Percentiles rank a stretch among this genome's conserved stretches.
Conservation (phyloP, 2,329 filamentous ascomycete genomes). For the Xylariaceae sp. region DNA sequence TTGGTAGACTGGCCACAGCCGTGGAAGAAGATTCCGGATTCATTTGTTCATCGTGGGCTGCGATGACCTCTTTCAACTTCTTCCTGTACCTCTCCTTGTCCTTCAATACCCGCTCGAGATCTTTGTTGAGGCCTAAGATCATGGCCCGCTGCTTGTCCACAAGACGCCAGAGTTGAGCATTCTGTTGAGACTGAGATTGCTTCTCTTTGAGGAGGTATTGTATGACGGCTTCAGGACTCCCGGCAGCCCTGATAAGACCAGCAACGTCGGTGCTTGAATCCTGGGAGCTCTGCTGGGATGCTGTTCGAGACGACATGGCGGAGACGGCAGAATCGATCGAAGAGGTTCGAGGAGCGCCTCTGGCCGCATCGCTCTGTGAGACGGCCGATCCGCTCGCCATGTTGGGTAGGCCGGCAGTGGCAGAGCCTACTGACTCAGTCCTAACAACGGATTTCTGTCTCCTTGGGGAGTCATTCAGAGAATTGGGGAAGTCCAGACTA, state of each 20-base stretch:
- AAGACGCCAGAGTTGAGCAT: conserved; percentile 88
- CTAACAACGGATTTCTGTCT: conserved; percentile 42
- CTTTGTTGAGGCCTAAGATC: conserved; percentile 91
- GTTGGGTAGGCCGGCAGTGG: conserved; percentile 36
- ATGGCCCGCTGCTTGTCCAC: conserved; percentile 95
- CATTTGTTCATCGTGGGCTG: conserved; percentile 29
- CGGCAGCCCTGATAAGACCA: conserved; percentile 76
- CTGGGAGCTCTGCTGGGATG: conserved; percentile 56
- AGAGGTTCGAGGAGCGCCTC: conserved; percentile 64
- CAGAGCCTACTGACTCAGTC: conserved; percentile 43
- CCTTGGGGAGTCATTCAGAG: conserved; percentile 51
- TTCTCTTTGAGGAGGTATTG: conserved; percentile 89
- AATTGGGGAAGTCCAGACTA: conserved; percentile 29
- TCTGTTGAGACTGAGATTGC: conserved; percentile 82
- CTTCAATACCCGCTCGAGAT: conserved; percentile 84
- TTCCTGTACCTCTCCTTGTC: conserved; percentile 93
- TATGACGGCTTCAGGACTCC: conserved; percentile 85
- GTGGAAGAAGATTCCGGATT: conserved; percentile 21
- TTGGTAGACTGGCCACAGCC: conserved; percentile 21
- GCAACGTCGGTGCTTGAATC: conserved; percentile 72
- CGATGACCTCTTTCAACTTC: conserved; percentile 75
- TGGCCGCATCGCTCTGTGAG: conserved; percentile 39
- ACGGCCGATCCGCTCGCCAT: conserved; percentile 49
- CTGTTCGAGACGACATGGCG: conserved; percentile 61
- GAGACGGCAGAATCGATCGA: conserved; percentile 96